Percentiles rank a stretch among this genome's conserved stretches.
phyloP scores from a whole-genome alignment of 2,329 filamentous ascomycete genomes.

The Epichloe bromicola region DNA sequence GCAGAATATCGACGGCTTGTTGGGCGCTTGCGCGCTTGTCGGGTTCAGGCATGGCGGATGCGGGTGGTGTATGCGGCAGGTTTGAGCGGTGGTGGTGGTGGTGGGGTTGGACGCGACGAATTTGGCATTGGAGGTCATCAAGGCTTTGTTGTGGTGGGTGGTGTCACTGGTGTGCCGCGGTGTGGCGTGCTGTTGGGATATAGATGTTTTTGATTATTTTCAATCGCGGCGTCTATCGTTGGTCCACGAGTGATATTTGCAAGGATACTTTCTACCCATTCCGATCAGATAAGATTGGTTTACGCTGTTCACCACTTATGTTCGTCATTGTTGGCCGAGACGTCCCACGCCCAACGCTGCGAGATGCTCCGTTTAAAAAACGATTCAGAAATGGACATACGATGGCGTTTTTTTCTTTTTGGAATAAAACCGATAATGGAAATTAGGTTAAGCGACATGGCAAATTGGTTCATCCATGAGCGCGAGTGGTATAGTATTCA shows the following conservation, averaged over 20 bases:
- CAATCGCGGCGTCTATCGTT: too few relatives aligned
- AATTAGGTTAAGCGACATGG: neutral
- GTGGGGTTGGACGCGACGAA: neutral
- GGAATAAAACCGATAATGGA: neutral
- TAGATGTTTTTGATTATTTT: too few relatives aligned
- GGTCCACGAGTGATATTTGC: too few relatives aligned
- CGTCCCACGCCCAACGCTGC: neutral
- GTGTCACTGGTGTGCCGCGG: neutral
- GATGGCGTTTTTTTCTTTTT: too few relatives aligned
- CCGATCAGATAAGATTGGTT: too few relatives aligned
- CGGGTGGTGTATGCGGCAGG: neutral
- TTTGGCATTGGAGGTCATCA: neutral
- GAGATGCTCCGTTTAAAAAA: neutral
- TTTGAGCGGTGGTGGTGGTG: constrained; percentile 2
- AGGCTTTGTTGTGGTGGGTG: neutral
- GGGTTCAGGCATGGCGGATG: constrained; percentile 29
- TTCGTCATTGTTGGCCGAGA: neutral
- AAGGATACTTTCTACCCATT: too few relatives aligned
- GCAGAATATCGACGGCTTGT: constrained; percentile 70
- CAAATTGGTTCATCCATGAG: neutral
- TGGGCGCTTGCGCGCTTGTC: constrained; percentile 66
- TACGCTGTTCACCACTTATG: too few relatives aligned
- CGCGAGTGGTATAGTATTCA: too few relatives aligned
- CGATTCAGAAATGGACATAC: too few relatives aligned
- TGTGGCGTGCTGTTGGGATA: neutral